Evolutionary conservation across 192 early-diverging fungal genomes (phyloP), one percentile per base, ranked within the genome.

Genomic region (Oehlia diaphana): DNA sequence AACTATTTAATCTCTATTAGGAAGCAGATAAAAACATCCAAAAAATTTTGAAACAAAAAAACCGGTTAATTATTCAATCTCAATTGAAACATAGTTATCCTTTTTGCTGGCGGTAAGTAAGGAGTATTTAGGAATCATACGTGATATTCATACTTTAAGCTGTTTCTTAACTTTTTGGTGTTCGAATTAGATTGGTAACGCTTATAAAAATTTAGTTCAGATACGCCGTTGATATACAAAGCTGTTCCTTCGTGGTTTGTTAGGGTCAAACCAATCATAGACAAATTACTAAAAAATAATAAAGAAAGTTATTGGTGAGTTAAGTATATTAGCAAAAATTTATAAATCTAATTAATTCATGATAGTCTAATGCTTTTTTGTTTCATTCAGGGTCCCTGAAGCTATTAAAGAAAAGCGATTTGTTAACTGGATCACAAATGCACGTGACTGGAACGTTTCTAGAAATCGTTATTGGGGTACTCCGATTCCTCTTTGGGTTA

Each of bases 391-490:
- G 85, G 97, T 99, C 23, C 98, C 98, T 10, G 91, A 92, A 35
- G 95, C 94, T 85, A 94, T 99, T 63, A 94, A 98, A 86, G 98
- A 99, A 80, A 96, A 96, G 89, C 92, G 97, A 44, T 99, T 99
- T 84, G 93, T 90, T 73, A 97, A 98, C 90, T 99, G 98, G 98
- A 91, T 99, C 80, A 93, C 88, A 62, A 93, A 93, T 72, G 95
- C 96, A 14, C 93, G 96, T 68, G 98, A 99, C 87, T 99, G 98
- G 98, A 96, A 96, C 80, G 90, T 99, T 73, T 99, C 97, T 42
- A 94, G 98, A 80, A 96, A 94, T 84, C 93, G 98, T 77, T 99
- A 95, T 91, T 99, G 98, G 98, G 98, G 98, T 80, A 99, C 98
- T n/a, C 98, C 98, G 67, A 97, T 99, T 71, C 98, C 98, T 37